Conservation (phyloP, 1,284 basidiomycete species). For the Rhodotorula sp. region DNA sequence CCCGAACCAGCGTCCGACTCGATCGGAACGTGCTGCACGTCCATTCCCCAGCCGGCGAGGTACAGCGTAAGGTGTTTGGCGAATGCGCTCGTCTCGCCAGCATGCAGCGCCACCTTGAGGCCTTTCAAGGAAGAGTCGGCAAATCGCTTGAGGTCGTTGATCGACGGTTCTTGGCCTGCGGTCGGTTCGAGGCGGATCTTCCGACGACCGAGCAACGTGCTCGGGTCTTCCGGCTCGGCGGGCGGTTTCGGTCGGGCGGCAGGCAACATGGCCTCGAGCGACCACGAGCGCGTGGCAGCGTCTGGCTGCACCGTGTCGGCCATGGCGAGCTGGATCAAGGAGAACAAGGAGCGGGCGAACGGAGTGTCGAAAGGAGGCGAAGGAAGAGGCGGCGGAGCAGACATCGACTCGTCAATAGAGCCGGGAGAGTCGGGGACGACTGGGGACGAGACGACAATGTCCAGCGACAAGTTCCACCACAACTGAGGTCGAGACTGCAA, state of each 20-base stretch:
- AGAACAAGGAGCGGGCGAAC: conserved; percentile 28
- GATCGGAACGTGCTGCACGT: conserved; percentile 75
- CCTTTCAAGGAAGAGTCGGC: conserved; percentile 71
- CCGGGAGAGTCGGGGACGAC: conserved; percentile 53
- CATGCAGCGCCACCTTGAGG: conserved; percentile 76
- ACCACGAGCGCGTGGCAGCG: conserved; percentile 17
- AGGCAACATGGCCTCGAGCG: conserved; percentile 27
- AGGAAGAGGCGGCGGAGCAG: conserved; percentile 44
- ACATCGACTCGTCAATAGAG: conserved; percentile 52
- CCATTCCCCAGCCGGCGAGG: conserved; percentile 89
- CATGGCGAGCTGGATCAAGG: conserved; percentile 19
- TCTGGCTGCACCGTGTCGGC: not conserved
- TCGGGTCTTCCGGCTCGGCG: conserved; percentile 21
- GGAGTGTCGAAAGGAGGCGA: conserved; percentile 24
- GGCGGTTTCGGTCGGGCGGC: conserved; percentile 23
- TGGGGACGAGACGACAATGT: conserved; percentile 24
- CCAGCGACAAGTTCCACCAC: conserved; percentile 39
- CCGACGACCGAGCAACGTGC: conserved; percentile 47
- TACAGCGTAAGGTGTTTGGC: conserved; percentile 87
- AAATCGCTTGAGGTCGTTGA: conserved; percentile 67
- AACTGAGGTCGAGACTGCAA: conserved; percentile 42
- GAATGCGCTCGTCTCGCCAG: conserved; percentile 76
- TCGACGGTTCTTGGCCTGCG: conserved; percentile 39
- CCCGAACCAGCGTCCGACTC: conserved; percentile 44
- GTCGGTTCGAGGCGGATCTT: conserved; percentile 49